Evolutionary conservation across 2,329 filamentous ascomycete genomes (phyloP).

Genomic region (Pezicula carpinea): DNA sequence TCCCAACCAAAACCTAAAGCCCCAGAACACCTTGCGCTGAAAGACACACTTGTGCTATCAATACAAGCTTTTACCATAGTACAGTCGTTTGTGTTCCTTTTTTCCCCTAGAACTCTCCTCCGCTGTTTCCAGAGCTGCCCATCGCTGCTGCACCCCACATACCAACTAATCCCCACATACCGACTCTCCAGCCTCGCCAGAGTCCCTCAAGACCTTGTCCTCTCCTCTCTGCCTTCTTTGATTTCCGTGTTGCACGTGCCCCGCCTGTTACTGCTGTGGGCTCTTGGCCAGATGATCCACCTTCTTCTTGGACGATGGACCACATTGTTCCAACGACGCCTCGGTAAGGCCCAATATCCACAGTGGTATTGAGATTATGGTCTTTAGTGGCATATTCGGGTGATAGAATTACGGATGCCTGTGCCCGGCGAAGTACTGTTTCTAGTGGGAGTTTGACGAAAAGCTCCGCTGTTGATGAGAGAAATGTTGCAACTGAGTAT

Average conservation of each 20-base stretch:
- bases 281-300: conserved; percentile 30
- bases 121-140: conserved; percentile 21
- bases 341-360: conserved; percentile 74
- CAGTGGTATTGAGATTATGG: conserved; percentile 62
- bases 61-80: neutral
- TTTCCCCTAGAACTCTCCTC: conserved; percentile 24
- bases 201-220: conserved; percentile 51
- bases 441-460: conserved; percentile 87
- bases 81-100: neutral
- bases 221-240: conserved; percentile 25
- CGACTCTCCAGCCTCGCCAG: conserved; percentile 53
- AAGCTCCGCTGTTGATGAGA: conserved; percentile 73
- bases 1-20: too few relatives aligned
- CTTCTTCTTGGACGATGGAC: conserved; percentile 79
- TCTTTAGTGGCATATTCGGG: conserved; percentile 43
- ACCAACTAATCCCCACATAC: conserved; percentile 51
- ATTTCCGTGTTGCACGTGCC: conserved; percentile 7
- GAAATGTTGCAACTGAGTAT: conserved; percentile 79
- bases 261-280: neutral
- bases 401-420: conserved; percentile 65
- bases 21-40: conserved; percentile 1
- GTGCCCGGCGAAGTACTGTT: conserved; percentile 83
- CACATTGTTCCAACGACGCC: conserved; percentile 93
- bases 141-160: conserved; percentile 41
- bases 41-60: neutral